These are phyloP conservation scores for Macadamia integrifolia DNA, from an alignment of 164 flowering plant species.

Conservation along the genomic window DNA sequence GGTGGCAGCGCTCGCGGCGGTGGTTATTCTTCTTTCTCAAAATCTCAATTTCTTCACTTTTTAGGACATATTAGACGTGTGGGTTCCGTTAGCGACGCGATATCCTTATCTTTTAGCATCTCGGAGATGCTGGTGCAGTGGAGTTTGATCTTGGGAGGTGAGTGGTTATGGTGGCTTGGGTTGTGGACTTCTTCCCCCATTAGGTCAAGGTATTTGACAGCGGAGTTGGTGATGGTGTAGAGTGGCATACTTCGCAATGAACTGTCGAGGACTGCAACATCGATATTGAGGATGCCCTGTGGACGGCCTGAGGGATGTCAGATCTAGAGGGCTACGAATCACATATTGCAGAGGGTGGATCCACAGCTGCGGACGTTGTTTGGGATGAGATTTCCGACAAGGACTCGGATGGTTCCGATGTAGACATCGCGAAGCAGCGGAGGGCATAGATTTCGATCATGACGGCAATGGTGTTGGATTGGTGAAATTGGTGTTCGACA, in stretches of 20 bases:
- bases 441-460: slow-evolving; percentile 63
- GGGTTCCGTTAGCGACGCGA: too few relatives aligned
- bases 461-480: slow-evolving; percentile 57
- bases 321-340: slow-evolving; percentile 75
- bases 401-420: slow-evolving; percentile 69
- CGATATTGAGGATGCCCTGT: slow-evolving; percentile 84
- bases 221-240: slow-evolving; percentile 45
- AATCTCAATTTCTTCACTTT: too few relatives aligned
- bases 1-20: too few relatives aligned
- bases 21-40: too few relatives aligned
- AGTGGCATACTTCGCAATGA: slow-evolving; percentile 86
- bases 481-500: slow-evolving; percentile 61
- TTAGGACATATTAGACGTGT: too few relatives aligned
- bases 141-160: slow-evolving; percentile 14
- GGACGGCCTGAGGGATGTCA: slow-evolving; percentile 87
- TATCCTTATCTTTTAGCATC: too few relatives aligned
- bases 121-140: slow-evolving; percentile 20
- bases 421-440: slow-evolving; percentile 54
- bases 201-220: slow-evolving; percentile 54
- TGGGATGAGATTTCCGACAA: slow-evolving; percentile 65
- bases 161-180: slow-evolving; percentile 10
- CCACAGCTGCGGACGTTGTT: slow-evolving; percentile 10
- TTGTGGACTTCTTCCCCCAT: slow-evolving; percentile 43
- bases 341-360: slow-evolving; percentile 13
- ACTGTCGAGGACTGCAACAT: slow-evolving; percentile 21